Percentiles rank a stretch among this genome's conserved stretches.
Conservation (phyloP, 768 basidiomycete species). For the Amanita thiersii region DNA sequence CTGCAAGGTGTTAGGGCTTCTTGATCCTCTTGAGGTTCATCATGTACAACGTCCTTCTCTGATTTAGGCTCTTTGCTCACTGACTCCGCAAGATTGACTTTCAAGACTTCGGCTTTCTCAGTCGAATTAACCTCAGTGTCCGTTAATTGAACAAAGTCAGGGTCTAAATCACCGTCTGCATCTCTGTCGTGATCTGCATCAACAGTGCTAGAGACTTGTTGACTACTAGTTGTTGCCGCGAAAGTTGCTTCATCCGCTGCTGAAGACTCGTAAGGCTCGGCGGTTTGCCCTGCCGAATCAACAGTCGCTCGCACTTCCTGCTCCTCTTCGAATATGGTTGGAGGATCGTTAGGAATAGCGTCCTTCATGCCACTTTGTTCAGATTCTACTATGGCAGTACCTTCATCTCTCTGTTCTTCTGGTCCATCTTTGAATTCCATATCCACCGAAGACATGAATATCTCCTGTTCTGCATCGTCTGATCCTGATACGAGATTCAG, state of each 20-base stretch:
- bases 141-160: slow-evolving; percentile 18
- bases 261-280: too few species aligned
- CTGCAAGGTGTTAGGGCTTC: too few species aligned
- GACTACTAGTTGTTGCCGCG: not conserved
- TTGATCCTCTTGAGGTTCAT: too few species aligned
- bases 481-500: slow-evolving; percentile 16
- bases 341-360: too few species aligned
- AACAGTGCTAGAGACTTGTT: not conserved
- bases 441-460: slow-evolving; percentile 18
- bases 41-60: not conserved
- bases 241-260: not conserved
- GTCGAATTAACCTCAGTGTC: not conserved
- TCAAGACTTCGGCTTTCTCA: not conserved
- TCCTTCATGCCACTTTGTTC: not conserved
- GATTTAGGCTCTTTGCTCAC: not conserved
- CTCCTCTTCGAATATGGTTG: too few species aligned
- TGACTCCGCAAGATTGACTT: not conserved
- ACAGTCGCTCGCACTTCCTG: too few species aligned
- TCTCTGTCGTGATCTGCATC: slow-evolving; percentile 20
- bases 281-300: too few species aligned
- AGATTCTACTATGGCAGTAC: not conserved
- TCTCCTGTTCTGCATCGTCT: slow-evolving; percentile 19
- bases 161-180: slow-evolving; percentile 28
- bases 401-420: slow-evolving; percentile 12
- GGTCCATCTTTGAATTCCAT: slow-evolving; percentile 13